Conservation (phyloP, 192 early-diverging fungal species). For the Podila clonocystis region DNA sequence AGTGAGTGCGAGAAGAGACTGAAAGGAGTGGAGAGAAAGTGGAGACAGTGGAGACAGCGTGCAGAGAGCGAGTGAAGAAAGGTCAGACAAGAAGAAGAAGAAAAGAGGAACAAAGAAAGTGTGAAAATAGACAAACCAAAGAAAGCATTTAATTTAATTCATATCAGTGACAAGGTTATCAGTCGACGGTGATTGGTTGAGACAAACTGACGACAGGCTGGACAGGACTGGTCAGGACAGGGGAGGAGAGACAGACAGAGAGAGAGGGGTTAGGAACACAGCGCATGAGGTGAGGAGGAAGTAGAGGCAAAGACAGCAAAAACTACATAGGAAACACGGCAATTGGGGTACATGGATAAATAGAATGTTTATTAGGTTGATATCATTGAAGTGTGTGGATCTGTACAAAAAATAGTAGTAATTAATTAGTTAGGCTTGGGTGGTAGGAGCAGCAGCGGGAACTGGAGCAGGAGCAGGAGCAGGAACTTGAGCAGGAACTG, state of each 20-base stretch:
- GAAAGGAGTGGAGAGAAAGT: neutral
- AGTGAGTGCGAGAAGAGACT: no score
- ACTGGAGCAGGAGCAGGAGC: no score
- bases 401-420: neutral
- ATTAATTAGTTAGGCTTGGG: neutral
- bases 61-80: neutral
- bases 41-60: neutral
- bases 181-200: neutral
- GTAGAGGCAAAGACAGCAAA: neutral
- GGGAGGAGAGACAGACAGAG: neutral
- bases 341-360: no score
- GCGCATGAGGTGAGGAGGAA: neutral
- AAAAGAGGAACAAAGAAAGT: neutral
- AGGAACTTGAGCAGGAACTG: neutral
- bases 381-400: constrained; percentile 4
- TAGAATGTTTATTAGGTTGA: neutral
- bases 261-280: neutral
- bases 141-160: neutral
- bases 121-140: neutral
- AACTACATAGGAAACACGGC: no score
- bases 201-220: neutral
- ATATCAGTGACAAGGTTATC: neutral
- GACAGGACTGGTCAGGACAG: neutral
- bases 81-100: no score
- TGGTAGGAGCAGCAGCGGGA: neutral